Conservation (phyloP, 2,329 filamentous ascomycete genomes). For the Trichoderma harzianum region DNA sequence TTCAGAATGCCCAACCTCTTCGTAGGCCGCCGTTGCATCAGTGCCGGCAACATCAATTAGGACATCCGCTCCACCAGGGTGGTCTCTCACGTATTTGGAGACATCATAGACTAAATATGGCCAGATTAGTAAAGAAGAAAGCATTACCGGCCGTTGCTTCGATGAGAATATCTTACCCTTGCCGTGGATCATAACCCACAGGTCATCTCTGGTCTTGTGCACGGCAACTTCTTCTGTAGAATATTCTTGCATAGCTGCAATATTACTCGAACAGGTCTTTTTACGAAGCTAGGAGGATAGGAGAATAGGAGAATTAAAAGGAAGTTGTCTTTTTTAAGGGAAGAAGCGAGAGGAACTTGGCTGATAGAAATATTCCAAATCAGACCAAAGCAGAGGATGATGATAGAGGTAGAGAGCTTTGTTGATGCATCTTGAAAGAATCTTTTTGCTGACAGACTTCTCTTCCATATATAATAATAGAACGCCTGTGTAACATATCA, state of each 20-base stretch:
- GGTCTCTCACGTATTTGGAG: slow-evolving; percentile 55
- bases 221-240: slow-evolving; percentile 43
- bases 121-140: neutral
- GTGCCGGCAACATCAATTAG: slow-evolving; percentile 73
- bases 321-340: too few species aligned
- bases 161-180: slow-evolving; percentile 42
- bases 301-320: neutral
- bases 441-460: neutral
- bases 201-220: slow-evolving; percentile 47
- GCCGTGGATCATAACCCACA: slow-evolving; percentile 56
- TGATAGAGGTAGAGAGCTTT: neutral
- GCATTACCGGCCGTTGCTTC: too few species aligned
- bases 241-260: slow-evolving; percentile 20
- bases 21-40: slow-evolving; percentile 75
- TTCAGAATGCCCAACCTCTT: slow-evolving; percentile 80
- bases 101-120: slow-evolving; percentile 53
- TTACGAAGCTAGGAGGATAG: neutral
- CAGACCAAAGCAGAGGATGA: too few species aligned
- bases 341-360: neutral
- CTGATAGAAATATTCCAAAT: neutral
- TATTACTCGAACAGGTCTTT: accelerated
- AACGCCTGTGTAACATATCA: neutral
- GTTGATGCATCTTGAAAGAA: neutral
- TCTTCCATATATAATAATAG: neutral
- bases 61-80: slow-evolving; percentile 73